Evolutionary conservation across 768 basidiomycete species (phyloP), one percentile per base, ranked within the genome.

Genomic region (Serendipita vermifera): DNA sequence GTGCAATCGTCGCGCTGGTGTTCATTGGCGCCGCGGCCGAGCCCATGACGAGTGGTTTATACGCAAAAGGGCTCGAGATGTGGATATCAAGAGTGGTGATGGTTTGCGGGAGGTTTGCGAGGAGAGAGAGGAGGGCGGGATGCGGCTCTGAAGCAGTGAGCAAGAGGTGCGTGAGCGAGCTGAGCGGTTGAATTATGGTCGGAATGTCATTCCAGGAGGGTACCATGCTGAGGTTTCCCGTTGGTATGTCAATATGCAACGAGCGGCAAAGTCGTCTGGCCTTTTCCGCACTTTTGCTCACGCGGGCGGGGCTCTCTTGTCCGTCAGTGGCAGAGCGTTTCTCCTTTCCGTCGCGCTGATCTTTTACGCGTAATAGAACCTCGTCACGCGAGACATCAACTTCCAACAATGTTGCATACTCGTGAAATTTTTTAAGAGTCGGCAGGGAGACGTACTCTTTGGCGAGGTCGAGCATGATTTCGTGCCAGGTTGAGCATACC

Each of bases 381-480:
- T 6, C 46, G 20, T 6, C 29, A 15, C 5, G 3, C 22, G 5
- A 51, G 5, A n/a, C 27, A n/a, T 36, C 35, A 36, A 9, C 35
- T 36, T 36, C 35, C 9, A 36, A 9, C 3, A 51, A 7, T 22
- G 9, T 20, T n/a, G 46, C 5, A 51, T 51, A 51, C 6, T 20
- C n/a, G n/a, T 22, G n/a, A 3, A 51, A 29, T n/a, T 15, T n/a
- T 7, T 5, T 5, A 3, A 51, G 22, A 22, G 46, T 3, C 29
- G 46, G 46, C 22, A 51, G 24, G 3, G 46, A 20, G 46, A 51
- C 46, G 22, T 51, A 51, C 46, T 26, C 31, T n/a, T 29, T 51
- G 20, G 27, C 46, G 46, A 51, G 22, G 27, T 26, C 29, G 6
- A 26, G 29, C 46, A 51, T 51, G 22, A 26, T 29, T 26, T 51